These are phyloP conservation scores for Cyclotella choctawhatcheeana DNA, from an alignment of 108 stramenopile genomes.

Conservation along the genomic window DNA sequence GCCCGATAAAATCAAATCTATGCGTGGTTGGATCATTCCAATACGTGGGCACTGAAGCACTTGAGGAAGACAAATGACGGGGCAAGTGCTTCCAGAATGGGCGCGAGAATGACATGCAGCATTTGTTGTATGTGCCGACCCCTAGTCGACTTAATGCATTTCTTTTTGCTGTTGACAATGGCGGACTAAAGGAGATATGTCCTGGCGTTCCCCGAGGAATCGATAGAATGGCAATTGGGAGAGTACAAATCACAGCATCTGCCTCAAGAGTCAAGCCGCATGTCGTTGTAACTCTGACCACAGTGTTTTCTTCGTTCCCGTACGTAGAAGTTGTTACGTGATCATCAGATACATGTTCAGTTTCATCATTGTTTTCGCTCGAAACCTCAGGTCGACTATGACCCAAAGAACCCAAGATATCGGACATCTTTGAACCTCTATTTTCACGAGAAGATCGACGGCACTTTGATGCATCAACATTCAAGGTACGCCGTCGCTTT, in stretches of 20 bases:
- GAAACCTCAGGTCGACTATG: neutral
- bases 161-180: conserved; percentile 71
- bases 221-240: conserved; percentile 89
- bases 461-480: conserved; percentile 15
- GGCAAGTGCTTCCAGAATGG: conserved; percentile 70
- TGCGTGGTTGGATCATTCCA: conserved; percentile 28
- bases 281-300: conserved; percentile 56
- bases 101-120: conserved; percentile 72
- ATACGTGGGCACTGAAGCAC: neutral
- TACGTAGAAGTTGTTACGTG: conserved; percentile 21
- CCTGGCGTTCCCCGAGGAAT: conserved; percentile 51
- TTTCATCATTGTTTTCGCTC: neutral
- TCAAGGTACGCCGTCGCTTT: neutral
- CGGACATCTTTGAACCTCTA: conserved; percentile 30
- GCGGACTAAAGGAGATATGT: conserved; percentile 73
- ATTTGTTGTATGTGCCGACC: conserved; percentile 88
- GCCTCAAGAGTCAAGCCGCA: conserved; percentile 76
- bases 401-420: conserved; percentile 10
- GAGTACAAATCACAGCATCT: conserved; percentile 83
- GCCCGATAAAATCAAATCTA: conserved; percentile 76
- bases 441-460: conserved; percentile 40
- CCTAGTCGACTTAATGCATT: conserved; percentile 83
- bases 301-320: conserved; percentile 34
- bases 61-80: conserved; percentile 20
- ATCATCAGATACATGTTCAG: neutral